Percentiles rank a stretch among this genome's conserved stretches.
Evolutionary conservation across 495 filamentous ascomycete genomes (phyloP).

Genomic region (Tuber aestivum): DNA sequence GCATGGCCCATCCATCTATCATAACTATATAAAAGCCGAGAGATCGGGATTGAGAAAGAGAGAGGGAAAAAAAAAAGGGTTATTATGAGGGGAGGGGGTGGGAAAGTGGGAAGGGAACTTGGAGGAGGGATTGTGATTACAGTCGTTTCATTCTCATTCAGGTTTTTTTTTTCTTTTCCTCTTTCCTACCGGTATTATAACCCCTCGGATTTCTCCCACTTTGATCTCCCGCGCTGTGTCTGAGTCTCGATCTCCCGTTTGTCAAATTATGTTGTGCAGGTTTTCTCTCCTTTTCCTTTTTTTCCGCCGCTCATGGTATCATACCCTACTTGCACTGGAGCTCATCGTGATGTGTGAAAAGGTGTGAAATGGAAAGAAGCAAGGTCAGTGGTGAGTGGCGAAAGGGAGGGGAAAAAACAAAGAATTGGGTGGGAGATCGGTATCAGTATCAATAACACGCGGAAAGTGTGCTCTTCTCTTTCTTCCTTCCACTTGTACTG

Average conservation of each 20-base stretch:
- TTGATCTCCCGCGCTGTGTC: background rate
- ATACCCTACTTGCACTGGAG: background rate
- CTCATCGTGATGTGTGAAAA: background rate
- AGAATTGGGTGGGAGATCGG: background rate
- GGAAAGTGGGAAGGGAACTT: constrained; percentile 5
- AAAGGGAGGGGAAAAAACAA: background rate
- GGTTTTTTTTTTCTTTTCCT: background rate
- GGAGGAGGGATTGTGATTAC: background rate
- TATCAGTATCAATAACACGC: background rate
- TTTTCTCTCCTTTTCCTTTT: background rate
- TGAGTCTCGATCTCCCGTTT: background rate
- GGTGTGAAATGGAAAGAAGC: background rate
- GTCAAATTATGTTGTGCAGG: constrained; percentile 1
- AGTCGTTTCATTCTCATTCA: constrained; percentile 4
- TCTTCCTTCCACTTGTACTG: too few species aligned
- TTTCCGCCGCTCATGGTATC: background rate
- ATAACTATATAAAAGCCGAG: background rate
- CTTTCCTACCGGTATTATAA: too few species aligned
- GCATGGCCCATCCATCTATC: background rate
- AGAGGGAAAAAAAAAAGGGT: background rate
- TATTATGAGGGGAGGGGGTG: background rate
- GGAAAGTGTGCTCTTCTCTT: background rate
- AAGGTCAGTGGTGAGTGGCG: background rate
- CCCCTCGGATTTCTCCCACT: background rate
- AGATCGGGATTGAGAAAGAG: constrained; percentile 1